A percentile compares a stretch with the other conserved stretches of the same genome.
phyloP scores from a whole-genome alignment of 805 yeast genomes.

The Candida ponderosae region DNA sequence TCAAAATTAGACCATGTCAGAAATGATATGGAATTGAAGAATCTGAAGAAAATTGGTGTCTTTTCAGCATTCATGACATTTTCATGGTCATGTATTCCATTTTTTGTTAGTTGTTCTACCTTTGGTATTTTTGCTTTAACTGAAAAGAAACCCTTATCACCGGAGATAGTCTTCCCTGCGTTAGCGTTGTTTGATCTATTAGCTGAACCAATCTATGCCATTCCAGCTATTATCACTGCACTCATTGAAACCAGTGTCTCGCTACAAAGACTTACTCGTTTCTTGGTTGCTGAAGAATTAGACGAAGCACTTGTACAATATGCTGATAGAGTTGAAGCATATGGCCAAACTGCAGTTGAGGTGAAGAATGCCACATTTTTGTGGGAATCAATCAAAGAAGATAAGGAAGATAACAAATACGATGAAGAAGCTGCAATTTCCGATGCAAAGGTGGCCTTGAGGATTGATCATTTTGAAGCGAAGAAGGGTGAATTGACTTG shows the following conservation, averaged over 20 bases:
- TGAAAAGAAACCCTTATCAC: constrained; percentile 58
- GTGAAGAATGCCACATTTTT: constrained; percentile 64
- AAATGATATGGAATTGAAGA: constrained; percentile 77
- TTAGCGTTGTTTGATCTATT: constrained; percentile 80
- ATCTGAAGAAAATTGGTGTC: constrained; percentile 65
- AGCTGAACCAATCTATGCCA: constrained; percentile 83
- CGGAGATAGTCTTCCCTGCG: constrained; percentile 91
- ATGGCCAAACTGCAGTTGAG: constrained; percentile 62
- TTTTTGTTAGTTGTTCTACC: constrained; percentile 81
- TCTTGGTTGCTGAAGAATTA: constrained; percentile 69
- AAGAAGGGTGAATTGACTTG: constrained; percentile 75
- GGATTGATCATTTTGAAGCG: constrained; percentile 53
- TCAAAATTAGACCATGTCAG: constrained; percentile 51
- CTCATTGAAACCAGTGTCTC: constrained; percentile 88
- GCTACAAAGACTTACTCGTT: constrained; percentile 61
- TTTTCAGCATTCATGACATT: constrained; percentile 65
- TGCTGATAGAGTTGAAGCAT: constrained; percentile 34
- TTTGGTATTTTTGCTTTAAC: constrained; percentile 71
- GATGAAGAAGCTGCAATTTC: constrained; percentile 44
- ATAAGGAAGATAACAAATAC: constrained; percentile 14
- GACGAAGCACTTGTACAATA: constrained; percentile 70
- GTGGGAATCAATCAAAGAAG: constrained; percentile 50
- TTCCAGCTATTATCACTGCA: constrained; percentile 85
- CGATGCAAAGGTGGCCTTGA: constrained; percentile 58
- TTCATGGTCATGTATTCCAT: constrained; percentile 83